These are phyloP conservation scores for Phytophthora sp. DNA, from an alignment of 352 stramenopile genomes.

Conservation along the genomic window DNA sequence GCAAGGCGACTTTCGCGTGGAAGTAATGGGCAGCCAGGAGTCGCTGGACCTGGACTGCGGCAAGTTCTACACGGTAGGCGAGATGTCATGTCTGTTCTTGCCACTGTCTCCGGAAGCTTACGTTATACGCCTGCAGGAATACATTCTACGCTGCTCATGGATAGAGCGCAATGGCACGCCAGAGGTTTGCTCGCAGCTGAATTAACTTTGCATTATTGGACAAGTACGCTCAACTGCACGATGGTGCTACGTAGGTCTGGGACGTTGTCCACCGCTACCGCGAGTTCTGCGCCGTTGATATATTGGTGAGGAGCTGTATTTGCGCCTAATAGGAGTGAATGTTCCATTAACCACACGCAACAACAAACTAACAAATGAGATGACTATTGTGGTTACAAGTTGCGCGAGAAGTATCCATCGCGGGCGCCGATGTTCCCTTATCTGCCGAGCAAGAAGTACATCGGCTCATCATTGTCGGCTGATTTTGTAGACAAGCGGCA, in stretches of 20 bases:
- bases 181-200: constrained; percentile 38
- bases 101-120: background rate
- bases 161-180: constrained; percentile 53
- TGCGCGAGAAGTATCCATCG: constrained; percentile 87
- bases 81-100: background rate
- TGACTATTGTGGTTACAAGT: constrained; percentile 39
- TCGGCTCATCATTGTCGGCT: constrained; percentile 81
- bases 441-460: constrained; percentile 88
- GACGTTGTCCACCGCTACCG: constrained; percentile 84
- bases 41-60: constrained; percentile 83
- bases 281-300: constrained; percentile 88
- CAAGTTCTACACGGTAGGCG: constrained; percentile 85
- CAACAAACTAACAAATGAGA: constrained; percentile 8
- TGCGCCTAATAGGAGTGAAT: background rate
- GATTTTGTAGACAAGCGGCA: constrained; percentile 90
- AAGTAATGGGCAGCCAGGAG: constrained; percentile 82
- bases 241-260: constrained; percentile 62
- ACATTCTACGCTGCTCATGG: constrained; percentile 84
- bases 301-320: constrained; percentile 56
- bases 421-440: constrained; percentile 73
- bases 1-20: constrained; percentile 69
- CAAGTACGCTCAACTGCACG: constrained; percentile 1
- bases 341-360: background rate
- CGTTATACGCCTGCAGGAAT: constrained; percentile 56
- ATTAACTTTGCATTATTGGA: background rate